Conservation (phyloP, 805 yeast species). For the Myxozyma neotropica region DNA sequence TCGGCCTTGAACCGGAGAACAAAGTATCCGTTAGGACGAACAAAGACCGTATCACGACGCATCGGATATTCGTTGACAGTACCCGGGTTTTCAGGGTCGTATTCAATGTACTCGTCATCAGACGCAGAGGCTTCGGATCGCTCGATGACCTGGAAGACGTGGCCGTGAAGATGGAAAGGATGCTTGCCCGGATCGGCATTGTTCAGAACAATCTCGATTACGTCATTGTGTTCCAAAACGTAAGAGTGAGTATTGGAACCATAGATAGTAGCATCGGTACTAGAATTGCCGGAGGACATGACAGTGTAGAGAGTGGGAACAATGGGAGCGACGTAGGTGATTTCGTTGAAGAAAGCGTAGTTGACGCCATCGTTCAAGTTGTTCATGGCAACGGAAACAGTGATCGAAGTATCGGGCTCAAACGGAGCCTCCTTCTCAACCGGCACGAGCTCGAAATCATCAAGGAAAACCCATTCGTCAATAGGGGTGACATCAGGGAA, state of each 20-base stretch:
- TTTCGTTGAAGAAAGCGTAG: slow-evolving; percentile 94
- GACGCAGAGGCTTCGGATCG: slow-evolving; percentile 64
- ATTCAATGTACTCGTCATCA: slow-evolving; percentile 57
- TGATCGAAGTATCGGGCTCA: slow-evolving; percentile 70
- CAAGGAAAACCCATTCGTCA: slow-evolving; percentile 56
- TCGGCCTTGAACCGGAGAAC: slow-evolving; percentile 86
- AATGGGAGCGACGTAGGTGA: slow-evolving; percentile 75
- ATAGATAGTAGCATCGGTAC: slow-evolving; percentile 62
- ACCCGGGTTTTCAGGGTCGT: slow-evolving; percentile 54
- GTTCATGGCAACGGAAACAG: slow-evolving; percentile 79
- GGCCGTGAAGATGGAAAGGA: slow-evolving; percentile 98
- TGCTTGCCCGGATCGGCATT: slow-evolving; percentile 89
- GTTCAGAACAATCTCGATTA: slow-evolving; percentile 80
- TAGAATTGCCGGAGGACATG: slow-evolving; percentile 52
- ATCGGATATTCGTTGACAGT: slow-evolving; percentile 74
- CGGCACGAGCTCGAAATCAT: slow-evolving; percentile 80
- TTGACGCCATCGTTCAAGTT: slow-evolving; percentile 84
- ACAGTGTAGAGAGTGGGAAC: slow-evolving; percentile 85
- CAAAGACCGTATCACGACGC: slow-evolving; percentile 79
- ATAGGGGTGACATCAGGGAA: slow-evolving; percentile 47
- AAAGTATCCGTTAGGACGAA: slow-evolving; percentile 81
- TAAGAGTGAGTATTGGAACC: slow-evolving; percentile 80
- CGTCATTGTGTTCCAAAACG: slow-evolving; percentile 66
- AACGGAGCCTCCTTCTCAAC: slow-evolving; percentile 54
- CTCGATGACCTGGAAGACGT: slow-evolving; percentile 77